Conservation (phyloP, 202 grass and related monocot genomes). For the Setaria italica region DNA sequence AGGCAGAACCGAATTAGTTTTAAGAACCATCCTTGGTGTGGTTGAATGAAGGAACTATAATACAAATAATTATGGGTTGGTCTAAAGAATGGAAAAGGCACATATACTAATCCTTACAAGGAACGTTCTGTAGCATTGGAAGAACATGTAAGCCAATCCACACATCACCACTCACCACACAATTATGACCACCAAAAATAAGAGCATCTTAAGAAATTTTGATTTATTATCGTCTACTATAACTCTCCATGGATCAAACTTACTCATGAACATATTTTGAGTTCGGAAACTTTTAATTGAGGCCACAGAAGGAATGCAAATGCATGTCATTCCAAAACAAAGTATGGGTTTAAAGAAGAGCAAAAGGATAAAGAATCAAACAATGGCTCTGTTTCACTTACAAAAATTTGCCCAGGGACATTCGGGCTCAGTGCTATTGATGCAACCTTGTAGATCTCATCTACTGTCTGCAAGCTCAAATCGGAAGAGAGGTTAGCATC, state of each 20-base stretch:
- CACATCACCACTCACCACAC: constrained; percentile 8
- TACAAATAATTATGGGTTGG: background rate
- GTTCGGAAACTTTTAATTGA: background rate
- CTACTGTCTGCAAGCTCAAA: constrained; percentile 76
- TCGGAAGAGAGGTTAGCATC: constrained; percentile 41
- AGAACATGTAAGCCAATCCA: background rate
- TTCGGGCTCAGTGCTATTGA: constrained; percentile 92
- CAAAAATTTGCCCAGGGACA: constrained; percentile 97
- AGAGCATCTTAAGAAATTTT: constrained; percentile 4
- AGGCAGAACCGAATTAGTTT: constrained; percentile 24
- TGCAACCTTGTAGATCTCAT: constrained; percentile 99
- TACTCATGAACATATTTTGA: background rate
- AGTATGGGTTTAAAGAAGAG: constrained; percentile 20
- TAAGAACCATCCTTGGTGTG: background rate
- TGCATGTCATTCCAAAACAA: background rate
- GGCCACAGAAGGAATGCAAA: background rate
- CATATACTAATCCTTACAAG: constrained; percentile 1
- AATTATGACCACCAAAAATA: constrained; percentile 1
- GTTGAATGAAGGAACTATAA: background rate
- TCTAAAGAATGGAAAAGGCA: background rate
- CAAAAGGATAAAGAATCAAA: constrained; percentile 1
- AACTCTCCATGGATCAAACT: constrained; percentile 3
- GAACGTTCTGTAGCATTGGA: background rate
- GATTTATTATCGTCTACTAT: background rate
- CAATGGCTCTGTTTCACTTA: constrained; percentile 63